Conservation (phyloP, 805 yeast species). For the Martiniozyma abietophila region DNA sequence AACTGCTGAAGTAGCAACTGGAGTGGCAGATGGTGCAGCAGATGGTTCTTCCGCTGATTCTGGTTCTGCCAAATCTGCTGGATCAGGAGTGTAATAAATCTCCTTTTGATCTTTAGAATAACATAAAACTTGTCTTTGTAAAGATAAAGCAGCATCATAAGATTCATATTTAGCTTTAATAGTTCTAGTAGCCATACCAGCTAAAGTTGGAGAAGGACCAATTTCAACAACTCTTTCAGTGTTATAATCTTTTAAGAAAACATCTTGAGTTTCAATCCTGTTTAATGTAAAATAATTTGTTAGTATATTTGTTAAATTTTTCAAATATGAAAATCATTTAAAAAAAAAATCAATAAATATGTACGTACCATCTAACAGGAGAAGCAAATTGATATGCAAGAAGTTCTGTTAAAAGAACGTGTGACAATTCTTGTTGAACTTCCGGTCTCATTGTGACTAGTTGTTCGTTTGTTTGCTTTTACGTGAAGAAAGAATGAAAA, state of each 20-base stretch:
- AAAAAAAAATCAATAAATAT: too few relatives aligned
- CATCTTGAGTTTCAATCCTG: constrained; percentile 97
- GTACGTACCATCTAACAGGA: constrained; percentile 93
- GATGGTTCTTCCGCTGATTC: constrained; percentile 25
- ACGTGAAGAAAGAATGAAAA: too few relatives aligned
- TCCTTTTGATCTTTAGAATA: constrained; percentile 95
- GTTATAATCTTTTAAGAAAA: constrained; percentile 84
- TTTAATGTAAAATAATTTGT: constrained; percentile 4
- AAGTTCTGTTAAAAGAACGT: constrained; percentile 85
- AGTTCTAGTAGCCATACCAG: constrained; percentile 98
- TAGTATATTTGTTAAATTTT: constrained; percentile 6
- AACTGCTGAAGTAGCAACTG: too few relatives aligned
- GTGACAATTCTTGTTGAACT: constrained; percentile 95
- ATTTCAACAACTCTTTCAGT: constrained; percentile 97
- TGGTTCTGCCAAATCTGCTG: constrained; percentile 39
- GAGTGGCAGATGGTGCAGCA: constrained; percentile 22
- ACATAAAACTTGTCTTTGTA: constrained; percentile 89
- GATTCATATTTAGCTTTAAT: constrained; percentile 92
- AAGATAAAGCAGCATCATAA: constrained; percentile 92
- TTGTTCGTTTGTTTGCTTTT: too few relatives aligned
- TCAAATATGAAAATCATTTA: too few relatives aligned
- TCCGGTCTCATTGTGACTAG: constrained; percentile 86
- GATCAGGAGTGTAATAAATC: constrained; percentile 88
- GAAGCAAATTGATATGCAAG: constrained; percentile 98
- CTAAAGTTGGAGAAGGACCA: constrained; percentile 97